A percentile compares a stretch with the other conserved stretches of the same genome.
These are phyloP conservation scores for Tetrapisispora namnaoensis DNA, from an alignment of 805 yeast genomes.

Conservation along the genomic window DNA sequence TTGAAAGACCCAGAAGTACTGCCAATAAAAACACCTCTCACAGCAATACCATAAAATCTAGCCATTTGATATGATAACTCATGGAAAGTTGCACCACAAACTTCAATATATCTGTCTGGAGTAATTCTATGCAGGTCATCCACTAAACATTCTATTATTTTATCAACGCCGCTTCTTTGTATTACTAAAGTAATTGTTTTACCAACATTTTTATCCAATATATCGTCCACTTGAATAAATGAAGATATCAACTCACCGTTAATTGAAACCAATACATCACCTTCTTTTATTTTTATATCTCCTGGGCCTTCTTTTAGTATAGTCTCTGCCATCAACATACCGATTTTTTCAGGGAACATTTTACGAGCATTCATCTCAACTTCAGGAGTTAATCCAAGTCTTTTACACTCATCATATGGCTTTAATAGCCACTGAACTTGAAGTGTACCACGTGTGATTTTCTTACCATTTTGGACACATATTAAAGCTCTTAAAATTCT, in stretches of 20 bases:
- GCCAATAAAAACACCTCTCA: slow-evolving; percentile 71
- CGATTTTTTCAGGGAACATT: slow-evolving; percentile 63
- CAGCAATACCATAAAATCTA: slow-evolving; percentile 73
- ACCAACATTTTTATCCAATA: slow-evolving; percentile 65
- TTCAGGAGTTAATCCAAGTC: slow-evolving; percentile 71
- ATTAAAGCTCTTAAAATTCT: slow-evolving; percentile 73
- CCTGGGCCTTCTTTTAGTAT: slow-evolving; percentile 83
- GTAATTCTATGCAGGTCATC: slow-evolving; percentile 76
- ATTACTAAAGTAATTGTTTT: slow-evolving; percentile 44
- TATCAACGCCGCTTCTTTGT: slow-evolving; percentile 65
- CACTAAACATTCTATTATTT: slow-evolving; percentile 42
- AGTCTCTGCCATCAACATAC: slow-evolving; percentile 73
- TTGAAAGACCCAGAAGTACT: slow-evolving; percentile 72
- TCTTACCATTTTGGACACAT: slow-evolving; percentile 50
- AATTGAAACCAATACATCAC: slow-evolving; percentile 71
- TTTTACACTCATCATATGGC: slow-evolving; percentile 84
- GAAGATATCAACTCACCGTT: slow-evolving; percentile 55
- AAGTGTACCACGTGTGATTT: slow-evolving; percentile 81
- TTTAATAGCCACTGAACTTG: slow-evolving; percentile 82
- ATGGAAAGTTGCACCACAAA: slow-evolving; percentile 81
- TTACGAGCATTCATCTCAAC: slow-evolving; percentile 63
- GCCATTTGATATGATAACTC: slow-evolving; percentile 85
- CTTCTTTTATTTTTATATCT: slow-evolving; percentile 62
- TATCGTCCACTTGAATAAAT: slow-evolving; percentile 74
- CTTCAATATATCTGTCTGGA: slow-evolving; percentile 71